A percentile compares a stretch with the other conserved stretches of the same genome.
These are phyloP conservation scores for Amanita exitialis DNA, from an alignment of 768 basidiomycete species.

Conservation along the genomic window DNA sequence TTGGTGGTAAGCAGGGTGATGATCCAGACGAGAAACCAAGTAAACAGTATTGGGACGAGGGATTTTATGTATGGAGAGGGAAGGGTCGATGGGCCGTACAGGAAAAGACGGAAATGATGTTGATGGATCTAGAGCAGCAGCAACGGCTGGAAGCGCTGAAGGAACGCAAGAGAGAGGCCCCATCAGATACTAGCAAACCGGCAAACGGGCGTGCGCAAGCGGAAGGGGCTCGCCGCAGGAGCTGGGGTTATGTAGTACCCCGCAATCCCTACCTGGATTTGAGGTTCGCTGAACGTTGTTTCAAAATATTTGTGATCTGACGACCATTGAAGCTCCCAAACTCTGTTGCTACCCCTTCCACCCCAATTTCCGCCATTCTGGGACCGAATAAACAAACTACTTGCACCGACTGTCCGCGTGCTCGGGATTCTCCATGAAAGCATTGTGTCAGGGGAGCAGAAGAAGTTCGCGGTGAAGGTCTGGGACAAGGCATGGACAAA, in stretches of 20 bases:
- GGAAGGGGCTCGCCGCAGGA: conserved; percentile 11
- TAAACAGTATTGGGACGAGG: conserved; percentile 54
- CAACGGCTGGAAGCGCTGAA: conserved; percentile 27
- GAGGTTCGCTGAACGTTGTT: conserved; percentile 19
- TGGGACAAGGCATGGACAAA: conserved; percentile 57
- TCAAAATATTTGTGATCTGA: conserved; percentile 1
- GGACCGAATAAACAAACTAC: conserved; percentile 40
- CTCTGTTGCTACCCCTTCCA: conserved; percentile 50
- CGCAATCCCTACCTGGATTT: conserved; percentile 29
- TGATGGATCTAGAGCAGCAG: conserved; percentile 42
- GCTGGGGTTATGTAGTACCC: conserved; percentile 32
- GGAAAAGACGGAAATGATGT: conserved; percentile 54
- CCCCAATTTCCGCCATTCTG: conserved; percentile 44
- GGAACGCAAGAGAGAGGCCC: conserved; percentile 36
- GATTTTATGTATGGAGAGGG: conserved; percentile 68
- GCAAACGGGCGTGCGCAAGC: conserved; percentile 8
- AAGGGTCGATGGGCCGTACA: conserved; percentile 39
- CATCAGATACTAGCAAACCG: conserved; percentile 35
- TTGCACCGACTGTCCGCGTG: conserved; percentile 45
- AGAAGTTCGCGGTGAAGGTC: conserved; percentile 42
- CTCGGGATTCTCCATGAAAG: conserved; percentile 43
- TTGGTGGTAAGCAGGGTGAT: conserved; percentile 30
- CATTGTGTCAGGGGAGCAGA: conserved; percentile 47
- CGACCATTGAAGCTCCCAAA: conserved; percentile 27
- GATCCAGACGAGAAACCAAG: conserved; percentile 21